Evolutionary conservation across 768 basidiomycete species (phyloP), one percentile per base, ranked within the genome.

Genomic region (Gloeostereum incarnatum): DNA sequence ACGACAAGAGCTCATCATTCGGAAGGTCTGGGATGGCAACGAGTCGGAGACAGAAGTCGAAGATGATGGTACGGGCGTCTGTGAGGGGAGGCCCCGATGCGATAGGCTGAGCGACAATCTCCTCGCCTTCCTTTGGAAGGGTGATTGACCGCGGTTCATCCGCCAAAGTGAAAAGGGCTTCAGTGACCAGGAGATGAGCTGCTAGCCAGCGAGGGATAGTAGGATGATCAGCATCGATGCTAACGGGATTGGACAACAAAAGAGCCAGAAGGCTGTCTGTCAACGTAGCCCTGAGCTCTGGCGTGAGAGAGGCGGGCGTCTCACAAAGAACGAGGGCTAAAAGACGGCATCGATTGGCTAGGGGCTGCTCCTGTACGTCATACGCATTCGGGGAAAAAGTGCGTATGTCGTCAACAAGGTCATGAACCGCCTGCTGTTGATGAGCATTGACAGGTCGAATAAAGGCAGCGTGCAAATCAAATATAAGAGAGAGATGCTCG

Each of bases 381-480:
- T 79, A 72, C 6, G 80, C 78, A 29, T 59, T 62, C 10, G 76
- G 68, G 1, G 81, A 78, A 50, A 81, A 83, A 21, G 62, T 59
- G 43, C 76, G 77, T 52, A 94, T 72, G 51, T 90, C 84, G 23
- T 85, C 81, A 42, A 92, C 66, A 38, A 97, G 70, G 39, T 76
- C 69, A 30, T 71, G 70, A 35, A 93, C 68, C 5, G 83, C 81
- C 45, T 78, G 63, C 18, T 71, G 66, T 44, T 81, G 77, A 48
- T 80, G 71, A 30, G 66, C 61, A 33, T 66, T 71, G 38, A 65
- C 65, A 8, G 73, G 63, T 19, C 80, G 78, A 40, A 85, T 71
- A 57, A 96, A 92, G 16, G 87, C 85, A 18, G 71, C 71, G 46
- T 84, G 78, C 25, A 96, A 71, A 53, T 96, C 91, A 52, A 93